These are phyloP conservation scores for Allium cepa DNA, from an alignment of 106 monocot species.

Conservation along the genomic window DNA sequence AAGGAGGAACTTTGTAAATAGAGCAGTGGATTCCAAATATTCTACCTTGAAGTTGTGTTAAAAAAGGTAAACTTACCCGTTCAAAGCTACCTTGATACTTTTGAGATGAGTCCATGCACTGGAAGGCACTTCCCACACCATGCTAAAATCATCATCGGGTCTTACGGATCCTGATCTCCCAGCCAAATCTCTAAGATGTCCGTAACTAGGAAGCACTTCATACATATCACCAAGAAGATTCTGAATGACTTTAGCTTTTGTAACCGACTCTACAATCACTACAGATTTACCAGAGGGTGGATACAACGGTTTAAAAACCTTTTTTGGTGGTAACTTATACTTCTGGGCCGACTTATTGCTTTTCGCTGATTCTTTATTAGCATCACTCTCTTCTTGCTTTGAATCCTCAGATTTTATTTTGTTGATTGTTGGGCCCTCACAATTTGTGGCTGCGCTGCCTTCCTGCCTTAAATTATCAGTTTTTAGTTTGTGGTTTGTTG, in stretches of 20 bases:
- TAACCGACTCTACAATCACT: conserved; percentile 85
- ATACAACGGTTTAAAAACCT: conserved; percentile 48
- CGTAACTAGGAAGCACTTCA: conserved; percentile 91
- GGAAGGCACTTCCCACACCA: conserved; percentile 97
- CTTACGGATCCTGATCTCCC: conserved; percentile 88
- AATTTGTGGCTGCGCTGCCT: neutral
- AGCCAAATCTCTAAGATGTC: conserved; percentile 94
- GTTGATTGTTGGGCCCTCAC: conserved; percentile 14
- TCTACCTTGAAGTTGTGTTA: no score
- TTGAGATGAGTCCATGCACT: conserved; percentile 98
- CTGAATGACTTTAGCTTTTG: conserved; percentile 92
- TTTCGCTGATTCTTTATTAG: conserved; percentile 26
- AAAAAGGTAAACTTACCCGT: conserved; percentile 33
- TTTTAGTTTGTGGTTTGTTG: conserved; percentile 15
- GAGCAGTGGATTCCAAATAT: no score
- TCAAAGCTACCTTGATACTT: conserved; percentile 74
- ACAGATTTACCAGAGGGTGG: conserved; percentile 86
- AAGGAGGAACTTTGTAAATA: no score
- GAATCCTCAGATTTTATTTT: conserved; percentile 15
- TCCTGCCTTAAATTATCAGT: neutral
- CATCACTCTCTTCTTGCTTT: conserved; percentile 18
- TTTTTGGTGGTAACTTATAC: conserved; percentile 15
- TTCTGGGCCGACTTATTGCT: conserved; percentile 6
- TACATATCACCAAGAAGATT: conserved; percentile 80
- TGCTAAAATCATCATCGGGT: conserved; percentile 94